Evolutionary conservation across 306 rosid species (phyloP), one percentile per base, ranked within the genome.

Genomic region (Rubus parviflorus): DNA sequence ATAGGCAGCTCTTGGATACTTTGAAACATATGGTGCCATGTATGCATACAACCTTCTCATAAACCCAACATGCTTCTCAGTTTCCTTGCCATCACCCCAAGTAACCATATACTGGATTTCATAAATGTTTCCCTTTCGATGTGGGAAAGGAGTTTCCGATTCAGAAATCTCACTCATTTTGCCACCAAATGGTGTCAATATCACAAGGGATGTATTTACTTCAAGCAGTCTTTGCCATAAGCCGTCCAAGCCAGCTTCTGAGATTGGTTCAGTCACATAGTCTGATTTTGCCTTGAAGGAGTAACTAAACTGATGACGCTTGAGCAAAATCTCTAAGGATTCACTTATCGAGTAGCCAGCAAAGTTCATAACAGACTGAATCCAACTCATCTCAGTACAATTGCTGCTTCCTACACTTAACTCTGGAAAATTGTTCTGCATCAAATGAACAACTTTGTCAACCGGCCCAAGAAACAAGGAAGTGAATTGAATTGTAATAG

Each of bases 221-320:
- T 87, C 88, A 3, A 75, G 40, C 47, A 85, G 48, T n/a, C 75
- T 83, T 63, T 71, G 40, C 91, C 92, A 86, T 19, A 88, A 12
- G 1, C 89, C 93, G 60, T 88, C 80, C 6, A 89, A 70, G 1
- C 86, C 92, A 0, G 85, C 41, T 71, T 86, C 88, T 0, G 90
- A 85, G 15, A 89, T 87, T 1, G 95, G 74, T 49, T 83, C 86
- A 5, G 74, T 80, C 6, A 89, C 95, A 7, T 76, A 92, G 74
- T 92, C 95, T 49, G 97, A 86, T 74, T 92, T 92, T 12, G 90
- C 94, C 68, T 92, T 92, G 92, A 84, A 88, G 86, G 52, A 86
- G 63, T 73, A 74, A 78, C 80, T 83, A 60, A 77, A 83, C 22
- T 47, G 30, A 5, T 3, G 91, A 62, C 91, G 84, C 5, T 84